Base-by-base conservation (phyloP, 441 rosid species). In the Gossypium davidsonii region DNA sequence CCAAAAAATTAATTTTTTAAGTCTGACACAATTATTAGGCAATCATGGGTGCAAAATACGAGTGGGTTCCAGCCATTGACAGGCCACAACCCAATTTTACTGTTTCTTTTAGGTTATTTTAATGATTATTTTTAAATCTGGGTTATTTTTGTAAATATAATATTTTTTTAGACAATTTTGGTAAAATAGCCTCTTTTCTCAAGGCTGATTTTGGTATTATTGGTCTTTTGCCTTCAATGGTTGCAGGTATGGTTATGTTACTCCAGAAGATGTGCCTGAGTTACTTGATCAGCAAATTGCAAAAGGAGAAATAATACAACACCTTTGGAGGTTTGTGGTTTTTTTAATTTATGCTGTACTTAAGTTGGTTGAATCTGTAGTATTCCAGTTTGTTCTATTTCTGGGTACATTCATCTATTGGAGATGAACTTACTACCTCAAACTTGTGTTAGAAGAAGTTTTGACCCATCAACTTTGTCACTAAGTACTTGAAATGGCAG, bases 181-280 rank as follows among this genome's bases (percentile, higher is more conserved):
- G 23, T 21, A 21, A 21, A 21, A 21, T 21, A 21, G 23, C 23
- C 23, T 21, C 23, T 21, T 21, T 21, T 25, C 9, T 31, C 10
- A 26, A 25, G 31, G 64, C 10, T 15, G 18, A 26, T 59, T 59
- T 15, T 26, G 18, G 37, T 55, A 1, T 53, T 31, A 25, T 42
- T 73, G 14, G 17, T 49, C 55, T 72, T 72, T 66, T 7, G 21
- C 51, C 49, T 69, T 34, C 14, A 51, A 10, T 34, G 61, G 59
- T 64, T 83, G 75, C 78, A 92, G 98, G 98, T 94, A 91, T 77
- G 98, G 98, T 42, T 92, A 94, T 82, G 98, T 94, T 18, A 88
- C 97, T 75, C 97, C 98, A 31, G 83, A 83, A 71, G 98, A 94
- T 68, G 97, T 94, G 58, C 94, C 97, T 77, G 92, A 87, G 74